A percentile compares a stretch with the other conserved stretches of the same genome.
Evolutionary conservation across 345 rosid genomes (phyloP).

Genomic region (Syzygium aromaticum): DNA sequence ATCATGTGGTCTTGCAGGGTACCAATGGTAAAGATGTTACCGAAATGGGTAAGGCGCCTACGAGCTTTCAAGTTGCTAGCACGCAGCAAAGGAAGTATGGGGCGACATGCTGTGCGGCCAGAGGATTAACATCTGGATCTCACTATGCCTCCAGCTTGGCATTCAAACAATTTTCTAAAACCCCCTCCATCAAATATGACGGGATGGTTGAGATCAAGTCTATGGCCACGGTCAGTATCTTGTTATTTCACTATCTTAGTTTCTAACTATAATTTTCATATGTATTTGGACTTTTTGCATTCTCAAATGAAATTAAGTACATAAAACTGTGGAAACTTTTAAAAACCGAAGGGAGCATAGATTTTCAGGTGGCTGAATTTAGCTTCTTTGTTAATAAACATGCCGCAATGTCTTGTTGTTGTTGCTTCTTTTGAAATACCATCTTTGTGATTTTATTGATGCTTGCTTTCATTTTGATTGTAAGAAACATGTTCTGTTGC

Average conservation of each 20-base stretch:
- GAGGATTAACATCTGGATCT: constrained; percentile 32
- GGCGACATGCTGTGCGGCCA: constrained; percentile 17
- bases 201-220: constrained; percentile 43
- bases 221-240: constrained; percentile 36
- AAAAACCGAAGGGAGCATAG: not conserved
- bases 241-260: not conserved
- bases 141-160: constrained; percentile 37
- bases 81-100: constrained; percentile 13
- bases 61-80: constrained; percentile 6
- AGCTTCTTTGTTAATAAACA: not conserved
- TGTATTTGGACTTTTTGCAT: not conserved
- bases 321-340: not conserved
- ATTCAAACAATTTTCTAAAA: constrained; percentile 21
- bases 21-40: constrained; percentile 10
- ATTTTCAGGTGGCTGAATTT: not conserved
- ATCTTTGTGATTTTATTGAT: not conserved
- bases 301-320: not conserved
- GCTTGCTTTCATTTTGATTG: not conserved
- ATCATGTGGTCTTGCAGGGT: constrained; percentile 13
- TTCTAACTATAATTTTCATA: not conserved
- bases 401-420: not conserved
- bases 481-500: not conserved
- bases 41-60: constrained; percentile 13
- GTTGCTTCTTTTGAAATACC: not conserved
- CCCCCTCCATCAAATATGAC: constrained; percentile 17